Evolutionary conservation across 192 early-diverging fungal species (phyloP), one percentile per base, ranked within the genome.

Genomic region (Backusella sp.): DNA sequence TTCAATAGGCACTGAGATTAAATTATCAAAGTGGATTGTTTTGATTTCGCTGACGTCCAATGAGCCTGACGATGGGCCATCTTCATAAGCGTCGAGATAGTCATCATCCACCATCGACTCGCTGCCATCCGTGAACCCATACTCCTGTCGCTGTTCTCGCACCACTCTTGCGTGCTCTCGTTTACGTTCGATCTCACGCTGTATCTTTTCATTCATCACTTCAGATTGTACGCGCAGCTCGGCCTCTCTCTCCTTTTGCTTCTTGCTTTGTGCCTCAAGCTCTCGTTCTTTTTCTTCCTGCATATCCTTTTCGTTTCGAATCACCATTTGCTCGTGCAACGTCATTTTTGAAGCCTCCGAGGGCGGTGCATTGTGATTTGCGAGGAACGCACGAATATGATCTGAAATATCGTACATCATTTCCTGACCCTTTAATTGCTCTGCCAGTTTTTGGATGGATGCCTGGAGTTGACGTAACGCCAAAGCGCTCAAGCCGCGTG

Each of bases 361-460:
- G 6, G 86, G 81, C 9, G 82, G 83, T 8, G 77, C 77, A 71
- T 90, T 87, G 77, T 93, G 85, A 15, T 79, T 78, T 8, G 89
- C 85, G 23, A 94, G 82, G 53, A 83, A 92, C 17, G 90, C 90
- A 46, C 88, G 85, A 28, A 91, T 72, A 28, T 78, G 79, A 3
- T 86, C 82, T 0, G 89, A 85, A 7, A 94, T 72, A 59, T 91
- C 90, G 52, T 88, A 93, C 65, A 93, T 80, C 89, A 93, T 91
- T 79, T 94, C 93, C 56, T 83, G 81, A 0, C 89, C 91, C 0
- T 87, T 39, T 7, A 86, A 74, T 28, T 73, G 74, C 41, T 77
- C 83, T 7, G 86, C 83, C 6, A 84, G 73, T 4, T 35, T 62
- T 44, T 78, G 79, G 2, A 89, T 68, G 36, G 85, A 62, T 21